Evolutionary conservation across 495 filamentous ascomycete genomes (phyloP), one percentile per base, ranked within the genome.

Genomic region (Monascus purpureus): DNA sequence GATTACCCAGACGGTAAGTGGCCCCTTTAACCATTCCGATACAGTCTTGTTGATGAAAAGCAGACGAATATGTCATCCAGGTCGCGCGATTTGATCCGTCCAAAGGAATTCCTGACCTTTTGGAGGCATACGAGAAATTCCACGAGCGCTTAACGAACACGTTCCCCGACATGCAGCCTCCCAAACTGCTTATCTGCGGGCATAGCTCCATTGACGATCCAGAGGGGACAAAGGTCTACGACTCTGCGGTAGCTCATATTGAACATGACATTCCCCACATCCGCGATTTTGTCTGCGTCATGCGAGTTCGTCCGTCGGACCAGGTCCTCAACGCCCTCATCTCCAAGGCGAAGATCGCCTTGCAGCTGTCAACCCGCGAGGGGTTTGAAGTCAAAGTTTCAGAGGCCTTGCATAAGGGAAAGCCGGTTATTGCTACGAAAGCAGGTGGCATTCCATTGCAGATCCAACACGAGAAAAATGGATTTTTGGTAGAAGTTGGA

Each of bases 331-430:
- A 90, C 45, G 75, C 78, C 0, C 52, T 93, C n/a, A 60, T 93
- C 24, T 75, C 78, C 23, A 75, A 75, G 28, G 75, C 80, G 2
- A 72, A 74, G 35, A 67, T 86, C 13, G 78, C 73, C 1, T 63
- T 88, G 23, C 84, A 93, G 52, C 69, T 93, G 12, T 87, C 80
- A 6, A 85, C 74, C 1, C 72, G 79, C 13, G 84, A 93, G 50
- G 84, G 83, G 2, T 93, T 93, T 43, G 83, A 93, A 49, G 77
- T 90, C 34, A 93, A 92, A 55, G 83, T 93, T 11, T 85, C 79
- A 0, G 84, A 93, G 51, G 84, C 82, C 16, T 63, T 87, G 6
- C 83, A 88, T 51, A 84, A 87, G 41, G 84, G 84, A 14, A 74
- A 79, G 8, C 84, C 84, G 2, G 68, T 87, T 28, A 84, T 93